Percentiles rank a stretch among this genome's conserved stretches.
Evolutionary conservation across 305 asterid species (phyloP).

Genomic region (Solanum hybrid): DNA sequence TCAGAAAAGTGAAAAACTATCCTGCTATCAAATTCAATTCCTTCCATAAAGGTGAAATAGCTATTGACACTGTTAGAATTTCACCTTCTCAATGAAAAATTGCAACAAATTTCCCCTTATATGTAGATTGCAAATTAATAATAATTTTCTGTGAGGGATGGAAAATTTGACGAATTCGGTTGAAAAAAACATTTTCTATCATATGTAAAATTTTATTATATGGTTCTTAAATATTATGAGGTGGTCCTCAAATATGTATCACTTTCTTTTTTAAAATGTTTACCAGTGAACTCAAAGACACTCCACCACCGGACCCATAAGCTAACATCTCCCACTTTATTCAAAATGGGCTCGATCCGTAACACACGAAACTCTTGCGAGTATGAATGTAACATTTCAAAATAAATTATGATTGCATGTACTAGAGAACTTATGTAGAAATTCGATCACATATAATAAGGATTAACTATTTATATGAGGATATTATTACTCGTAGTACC

Average conservation of each 20-base stretch:
- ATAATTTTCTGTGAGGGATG: neutral
- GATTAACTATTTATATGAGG: neutral
- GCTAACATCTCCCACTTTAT: no score
- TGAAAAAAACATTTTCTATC: neutral
- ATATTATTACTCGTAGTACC: neutral
- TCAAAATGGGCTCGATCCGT: no score
- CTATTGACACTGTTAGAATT: neutral
- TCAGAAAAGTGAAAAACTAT: neutral
- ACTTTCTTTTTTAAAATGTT: no score
- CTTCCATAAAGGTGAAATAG: neutral
- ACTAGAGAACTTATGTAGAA: no score
- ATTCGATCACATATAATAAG: no score
- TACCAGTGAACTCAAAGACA: no score
- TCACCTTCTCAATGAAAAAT: neutral
- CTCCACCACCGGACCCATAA: no score
- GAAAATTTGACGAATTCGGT: neutral
- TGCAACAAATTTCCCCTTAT: neutral
- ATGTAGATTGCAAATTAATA: neutral
- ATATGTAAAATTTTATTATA: neutral
- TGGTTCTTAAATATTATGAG: neutral
- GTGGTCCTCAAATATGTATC: neutral
- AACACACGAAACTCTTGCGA: no score
- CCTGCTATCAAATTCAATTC: neutral
- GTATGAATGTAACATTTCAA: no score
- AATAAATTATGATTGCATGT: no score